These are phyloP conservation scores for Catharanthus roseus DNA, from an alignment of 257 asterid species.

Conservation along the genomic window DNA sequence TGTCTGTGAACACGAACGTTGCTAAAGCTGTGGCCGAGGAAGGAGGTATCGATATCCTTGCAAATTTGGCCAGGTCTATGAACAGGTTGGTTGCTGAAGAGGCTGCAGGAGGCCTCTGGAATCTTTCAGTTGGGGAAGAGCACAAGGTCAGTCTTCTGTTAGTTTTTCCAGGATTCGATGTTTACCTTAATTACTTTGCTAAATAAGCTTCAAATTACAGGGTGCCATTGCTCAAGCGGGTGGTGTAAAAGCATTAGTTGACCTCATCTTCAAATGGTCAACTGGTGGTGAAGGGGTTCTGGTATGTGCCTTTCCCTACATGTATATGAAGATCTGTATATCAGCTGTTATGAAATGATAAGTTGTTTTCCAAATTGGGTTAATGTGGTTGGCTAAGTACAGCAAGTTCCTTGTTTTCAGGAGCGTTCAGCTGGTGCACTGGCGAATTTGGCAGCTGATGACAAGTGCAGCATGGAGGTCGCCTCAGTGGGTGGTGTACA, in stretches of 20 bases:
- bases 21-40: slow-evolving; percentile 90
- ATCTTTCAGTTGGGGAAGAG: slow-evolving; percentile 81
- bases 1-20: slow-evolving; percentile 71
- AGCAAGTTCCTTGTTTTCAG: slow-evolving; percentile 29
- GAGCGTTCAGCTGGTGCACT: slow-evolving; percentile 93
- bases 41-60: slow-evolving; percentile 70
- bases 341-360: slow-evolving; percentile 6
- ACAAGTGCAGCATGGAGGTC: slow-evolving; percentile 82
- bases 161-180: neutral
- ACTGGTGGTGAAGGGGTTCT: slow-evolving; percentile 68
- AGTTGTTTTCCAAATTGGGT: slow-evolving; percentile 1
- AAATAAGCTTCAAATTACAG: slow-evolving; percentile 31
- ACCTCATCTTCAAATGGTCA: slow-evolving; percentile 76
- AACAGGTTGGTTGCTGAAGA: slow-evolving; percentile 80
- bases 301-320: slow-evolving; percentile 39
- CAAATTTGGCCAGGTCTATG: slow-evolving; percentile 61
- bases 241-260: slow-evolving; percentile 79
- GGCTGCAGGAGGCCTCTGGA: slow-evolving; percentile 93
- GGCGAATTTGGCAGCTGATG: slow-evolving; percentile 95
- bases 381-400: neutral
- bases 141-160: slow-evolving; percentile 51
- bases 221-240: slow-evolving; percentile 81
- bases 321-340: slow-evolving; percentile 12
- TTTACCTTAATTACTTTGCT: slow-evolving; percentile 1
- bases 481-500: slow-evolving; percentile 69